Percentiles rank a stretch among this genome's conserved stretches.
These are phyloP conservation scores for Heritiera littoralis DNA, from an alignment of 345 rosid species.

Conservation along the genomic window DNA sequence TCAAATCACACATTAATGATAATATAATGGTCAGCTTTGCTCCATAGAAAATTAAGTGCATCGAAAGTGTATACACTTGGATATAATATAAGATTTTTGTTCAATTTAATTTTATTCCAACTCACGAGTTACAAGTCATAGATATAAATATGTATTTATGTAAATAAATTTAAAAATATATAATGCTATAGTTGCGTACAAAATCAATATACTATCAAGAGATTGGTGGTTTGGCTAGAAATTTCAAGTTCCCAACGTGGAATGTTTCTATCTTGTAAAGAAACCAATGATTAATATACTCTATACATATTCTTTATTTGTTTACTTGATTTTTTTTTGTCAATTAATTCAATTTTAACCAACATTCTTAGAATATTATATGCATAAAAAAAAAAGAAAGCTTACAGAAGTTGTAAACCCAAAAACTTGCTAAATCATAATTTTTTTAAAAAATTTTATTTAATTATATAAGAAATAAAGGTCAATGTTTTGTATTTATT, in stretches of 20 bases:
- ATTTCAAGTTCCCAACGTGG: background rate
- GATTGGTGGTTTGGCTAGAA: background rate
- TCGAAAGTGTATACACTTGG: too few relatives aligned
- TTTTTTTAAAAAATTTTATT: background rate
- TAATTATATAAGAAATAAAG: background rate
- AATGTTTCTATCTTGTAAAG: background rate
- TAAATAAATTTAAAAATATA: too few relatives aligned
- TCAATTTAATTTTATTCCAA: too few relatives aligned
- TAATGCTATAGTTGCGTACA: too few relatives aligned
- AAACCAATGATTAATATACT: background rate
- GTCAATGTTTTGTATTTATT: background rate
- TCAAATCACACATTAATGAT: background rate
- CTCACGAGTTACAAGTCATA: too few relatives aligned
- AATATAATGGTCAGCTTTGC: background rate
- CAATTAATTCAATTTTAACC: background rate
- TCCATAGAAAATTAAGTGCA: too few relatives aligned
- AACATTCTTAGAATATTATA: background rate
- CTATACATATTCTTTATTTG: background rate
- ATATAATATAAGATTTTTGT: too few relatives aligned
- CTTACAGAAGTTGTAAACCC: background rate
- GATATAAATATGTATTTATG: too few relatives aligned
- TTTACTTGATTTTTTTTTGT: background rate
- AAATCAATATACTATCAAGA: background rate
- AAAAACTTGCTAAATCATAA: background rate
- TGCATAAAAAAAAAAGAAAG: background rate